Evolutionary conservation across 306 rosid species (phyloP).

Genomic region (Vigna mungo): DNA sequence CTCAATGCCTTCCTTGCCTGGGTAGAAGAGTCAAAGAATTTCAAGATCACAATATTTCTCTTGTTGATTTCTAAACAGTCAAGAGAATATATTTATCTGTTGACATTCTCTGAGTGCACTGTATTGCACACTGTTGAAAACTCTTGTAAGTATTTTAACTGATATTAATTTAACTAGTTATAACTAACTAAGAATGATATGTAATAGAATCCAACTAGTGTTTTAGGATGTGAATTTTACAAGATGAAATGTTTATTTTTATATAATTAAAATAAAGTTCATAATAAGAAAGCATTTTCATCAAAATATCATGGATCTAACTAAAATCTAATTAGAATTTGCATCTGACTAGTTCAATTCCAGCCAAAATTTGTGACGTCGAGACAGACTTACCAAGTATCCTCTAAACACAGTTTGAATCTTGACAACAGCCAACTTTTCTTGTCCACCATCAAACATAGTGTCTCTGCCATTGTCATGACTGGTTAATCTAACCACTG

Average conservation of each 20-base stretch:
- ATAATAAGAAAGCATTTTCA: background rate
- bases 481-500: conserved; percentile 84
- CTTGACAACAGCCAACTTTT: conserved; percentile 74
- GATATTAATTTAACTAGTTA: too few species aligned
- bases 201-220: background rate
- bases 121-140: too few species aligned
- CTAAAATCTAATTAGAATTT: background rate
- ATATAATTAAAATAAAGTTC: background rate
- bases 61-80: too few species aligned
- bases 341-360: background rate
- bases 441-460: conserved; percentile 71
- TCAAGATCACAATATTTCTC: background rate
- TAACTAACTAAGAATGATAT: too few species aligned
- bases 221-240: background rate
- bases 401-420: conserved; percentile 85
- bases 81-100: too few species aligned
- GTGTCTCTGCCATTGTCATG: conserved; percentile 75
- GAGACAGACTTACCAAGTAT: conserved; percentile 58
- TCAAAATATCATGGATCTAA: background rate
- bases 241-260: background rate
- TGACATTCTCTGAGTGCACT: too few species aligned
- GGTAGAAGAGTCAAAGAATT: background rate
- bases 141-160: too few species aligned
- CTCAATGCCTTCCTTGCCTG: conserved; percentile 93
- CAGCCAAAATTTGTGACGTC: background rate